These are phyloP conservation scores for Pelargonium cotyledonis DNA, from an alignment of 441 rosid species.

Conservation along the genomic window DNA sequence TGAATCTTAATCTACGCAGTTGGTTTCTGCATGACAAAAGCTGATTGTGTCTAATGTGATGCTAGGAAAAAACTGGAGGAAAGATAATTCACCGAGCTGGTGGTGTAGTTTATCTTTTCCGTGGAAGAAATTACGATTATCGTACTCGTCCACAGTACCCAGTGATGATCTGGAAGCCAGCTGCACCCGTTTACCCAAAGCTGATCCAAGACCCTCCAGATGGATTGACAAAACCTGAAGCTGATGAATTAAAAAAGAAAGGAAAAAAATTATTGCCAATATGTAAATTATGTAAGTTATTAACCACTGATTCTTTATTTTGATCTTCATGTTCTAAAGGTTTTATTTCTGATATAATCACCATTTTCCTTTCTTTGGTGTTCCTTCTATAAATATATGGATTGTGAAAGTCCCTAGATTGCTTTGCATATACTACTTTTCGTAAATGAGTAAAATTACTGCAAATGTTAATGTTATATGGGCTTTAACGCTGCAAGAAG, in stretches of 20 bases:
- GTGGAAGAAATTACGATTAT: conserved; percentile 78
- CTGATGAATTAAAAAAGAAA: conserved; percentile 51
- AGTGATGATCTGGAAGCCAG: conserved; percentile 91
- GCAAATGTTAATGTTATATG: no score
- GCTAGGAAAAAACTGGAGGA: conserved; percentile 78
- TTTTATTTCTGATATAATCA: neutral
- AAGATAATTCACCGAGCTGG: conserved; percentile 68
- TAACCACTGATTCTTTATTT: neutral
- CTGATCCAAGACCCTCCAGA: conserved; percentile 85
- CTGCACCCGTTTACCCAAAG: conserved; percentile 90
- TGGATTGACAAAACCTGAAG: conserved; percentile 71
- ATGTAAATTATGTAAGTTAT: conserved; percentile 60
- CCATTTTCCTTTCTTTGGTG: no score
- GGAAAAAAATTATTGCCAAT: conserved; percentile 72
- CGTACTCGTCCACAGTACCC: conserved; percentile 72
- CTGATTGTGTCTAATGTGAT: conserved; percentile 9
- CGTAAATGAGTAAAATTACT: no score
- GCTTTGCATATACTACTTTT: no score
- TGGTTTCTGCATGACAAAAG: neutral
- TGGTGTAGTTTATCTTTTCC: conserved; percentile 72
- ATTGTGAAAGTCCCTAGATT: no score
- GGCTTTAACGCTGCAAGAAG: neutral
- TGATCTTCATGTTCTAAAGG: neutral
- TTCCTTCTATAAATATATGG: no score
- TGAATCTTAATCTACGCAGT: neutral